These are phyloP conservation scores for Podospora tetraspora DNA, from an alignment of 495 filamentous ascomycete species.

Conservation along the genomic window DNA sequence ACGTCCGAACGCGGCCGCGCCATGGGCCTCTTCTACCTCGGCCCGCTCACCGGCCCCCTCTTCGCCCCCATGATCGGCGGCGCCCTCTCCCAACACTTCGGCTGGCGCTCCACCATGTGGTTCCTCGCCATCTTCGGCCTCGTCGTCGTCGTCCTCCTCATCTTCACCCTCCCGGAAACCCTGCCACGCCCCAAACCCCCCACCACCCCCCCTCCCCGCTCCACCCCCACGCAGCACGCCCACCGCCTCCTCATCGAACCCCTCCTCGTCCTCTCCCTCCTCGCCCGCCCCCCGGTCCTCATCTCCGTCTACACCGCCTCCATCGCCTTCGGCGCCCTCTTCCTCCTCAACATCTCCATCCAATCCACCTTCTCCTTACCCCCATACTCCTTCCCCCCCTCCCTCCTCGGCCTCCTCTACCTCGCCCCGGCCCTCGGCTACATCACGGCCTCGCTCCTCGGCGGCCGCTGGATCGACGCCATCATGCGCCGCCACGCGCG, in stretches of 20 bases:
- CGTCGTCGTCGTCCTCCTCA: slow-evolving; percentile 53
- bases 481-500: slow-evolving; percentile 84
- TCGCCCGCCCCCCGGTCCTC: slow-evolving; percentile 74
- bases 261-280: slow-evolving; percentile 67
- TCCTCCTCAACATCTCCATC: slow-evolving; percentile 82
- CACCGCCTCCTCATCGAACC: slow-evolving; percentile 74
- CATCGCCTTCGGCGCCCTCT: slow-evolving; percentile 77
- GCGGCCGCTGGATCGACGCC: slow-evolving; percentile 79
- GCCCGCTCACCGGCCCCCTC: slow-evolving; percentile 79
- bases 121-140: slow-evolving; percentile 77
- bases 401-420: slow-evolving; percentile 77
- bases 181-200: slow-evolving; percentile 31
- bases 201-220: slow-evolving; percentile 1
- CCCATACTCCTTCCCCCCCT: slow-evolving; percentile 70
- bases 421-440: slow-evolving; percentile 79
- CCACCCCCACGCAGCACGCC: slow-evolving; percentile 31
- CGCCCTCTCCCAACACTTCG: slow-evolving; percentile 59
- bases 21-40: slow-evolving; percentile 93
- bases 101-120: slow-evolving; percentile 86
- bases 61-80: slow-evolving; percentile 86
- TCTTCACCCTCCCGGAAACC: slow-evolving; percentile 70
- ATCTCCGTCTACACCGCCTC: slow-evolving; percentile 77
- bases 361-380: slow-evolving; percentile 64
- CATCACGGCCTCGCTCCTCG: slow-evolving; percentile 62
- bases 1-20: slow-evolving; percentile 69